Evolutionary conservation across 345 rosid genomes (phyloP), one percentile per base, ranked within the genome.

Genomic region (Reutealis trisperma): DNA sequence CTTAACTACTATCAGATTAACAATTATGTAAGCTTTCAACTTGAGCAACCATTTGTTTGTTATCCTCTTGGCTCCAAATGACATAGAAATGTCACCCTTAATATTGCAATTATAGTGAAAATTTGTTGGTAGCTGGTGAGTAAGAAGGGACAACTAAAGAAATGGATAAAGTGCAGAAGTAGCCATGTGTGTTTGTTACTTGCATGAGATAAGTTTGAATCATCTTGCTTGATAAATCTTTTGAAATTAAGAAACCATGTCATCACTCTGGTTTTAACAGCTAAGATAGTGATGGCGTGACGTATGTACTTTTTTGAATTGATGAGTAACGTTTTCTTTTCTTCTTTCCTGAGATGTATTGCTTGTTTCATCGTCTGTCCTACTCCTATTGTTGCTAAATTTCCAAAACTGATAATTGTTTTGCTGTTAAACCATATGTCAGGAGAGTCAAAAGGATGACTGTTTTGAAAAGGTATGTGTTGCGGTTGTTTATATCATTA

Each of bases 401-500:
- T 41, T 22, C 27, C 59, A 44, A 4, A 76, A 49, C 63, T 60
- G 32, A 59, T 68, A 9, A 11, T 45, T 27, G 6, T 49, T 6
- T 5, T 49, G 14, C 15, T 9, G 67, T 59, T 68, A 24, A 69
- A 7, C 47, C n/a, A 57, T 42, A 69, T 61, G 19, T n/a, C 51
- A 77, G 75, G 66, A 63, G 44, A 58, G 18, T 37, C 21, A 57
- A 10, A 64, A 54, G 57, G 42, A 94, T 92, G 96, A 85, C 90
- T 15, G 86, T 88, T 22, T 72, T 88, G 51, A 93, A 93, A 88
- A 88, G 97, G 65, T 88, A 90, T 25, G 89, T 88, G 49, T 74
- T 92, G 34, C 84, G 92, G 82, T 62, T 89, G 76, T 92, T 94
- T 84, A 83, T 92, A 75, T 92, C 96, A 16, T 71, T 92, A 62